A percentile compares a stretch with the other conserved stretches of the same genome.
These are phyloP conservation scores for Aspergillus campestris DNA, from an alignment of 495 filamentous ascomycete species.

Conservation along the genomic window DNA sequence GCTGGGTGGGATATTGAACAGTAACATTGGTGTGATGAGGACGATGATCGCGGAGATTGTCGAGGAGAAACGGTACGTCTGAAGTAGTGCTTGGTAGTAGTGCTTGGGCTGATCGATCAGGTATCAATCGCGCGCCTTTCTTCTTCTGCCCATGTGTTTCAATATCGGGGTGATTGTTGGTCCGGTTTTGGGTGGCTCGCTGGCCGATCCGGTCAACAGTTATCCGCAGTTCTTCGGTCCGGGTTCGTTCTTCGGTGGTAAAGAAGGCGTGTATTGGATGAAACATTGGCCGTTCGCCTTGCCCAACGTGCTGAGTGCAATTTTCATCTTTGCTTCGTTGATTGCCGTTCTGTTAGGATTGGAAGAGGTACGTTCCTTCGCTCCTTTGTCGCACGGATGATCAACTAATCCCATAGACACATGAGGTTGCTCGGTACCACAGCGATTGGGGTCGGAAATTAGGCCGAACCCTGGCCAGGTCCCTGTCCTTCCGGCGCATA, in stretches of 20 bases:
- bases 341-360: conserved; percentile 47
- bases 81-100: not conserved
- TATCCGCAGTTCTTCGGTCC: conserved; percentile 60
- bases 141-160: conserved; percentile 74
- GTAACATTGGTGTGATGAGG: conserved; percentile 73
- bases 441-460: conserved; percentile 44
- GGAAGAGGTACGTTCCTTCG: conserved; percentile 40
- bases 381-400: not conserved
- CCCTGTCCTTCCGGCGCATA: conserved; percentile 18
- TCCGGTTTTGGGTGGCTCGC: conserved; percentile 53
- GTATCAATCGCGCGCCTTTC: conserved; percentile 67
- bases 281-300: conserved; percentile 52
- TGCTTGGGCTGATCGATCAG: conserved; percentile 15
- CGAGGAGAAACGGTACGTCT: conserved; percentile 50
- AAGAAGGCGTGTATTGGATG: conserved; percentile 54
- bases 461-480: conserved; percentile 31
- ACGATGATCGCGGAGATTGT: conserved; percentile 78
- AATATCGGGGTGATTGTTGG: conserved; percentile 67
- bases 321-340: conserved; percentile 43
- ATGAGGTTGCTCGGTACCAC: conserved; percentile 35
- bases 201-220: conserved; percentile 62
- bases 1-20: conserved; percentile 70
- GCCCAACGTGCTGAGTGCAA: conserved; percentile 52
- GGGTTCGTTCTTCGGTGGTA: conserved; percentile 38
- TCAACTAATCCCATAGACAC: conserved; percentile 31